Evolutionary conservation across 1,284 basidiomycete genomes (phyloP).

Genomic region (Sporisorium graminicola): DNA sequence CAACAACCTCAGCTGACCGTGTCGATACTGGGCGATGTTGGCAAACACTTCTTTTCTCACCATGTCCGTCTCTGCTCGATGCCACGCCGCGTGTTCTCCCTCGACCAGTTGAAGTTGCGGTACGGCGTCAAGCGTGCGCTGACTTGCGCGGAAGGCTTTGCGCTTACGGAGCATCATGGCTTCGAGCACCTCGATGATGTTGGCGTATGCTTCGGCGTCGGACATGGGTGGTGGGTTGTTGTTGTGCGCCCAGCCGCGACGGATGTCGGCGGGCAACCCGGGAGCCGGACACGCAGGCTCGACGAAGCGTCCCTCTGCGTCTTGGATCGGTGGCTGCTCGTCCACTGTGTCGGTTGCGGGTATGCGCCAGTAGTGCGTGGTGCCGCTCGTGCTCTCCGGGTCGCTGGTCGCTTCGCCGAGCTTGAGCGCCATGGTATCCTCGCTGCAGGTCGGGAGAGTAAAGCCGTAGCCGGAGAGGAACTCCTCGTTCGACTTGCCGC

Average conservation of each 20-base stretch:
- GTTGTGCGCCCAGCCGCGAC: background rate
- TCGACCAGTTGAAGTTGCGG: background rate
- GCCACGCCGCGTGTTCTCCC: background rate
- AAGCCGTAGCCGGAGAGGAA: conserved; percentile 63
- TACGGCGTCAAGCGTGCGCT: conserved; percentile 9
- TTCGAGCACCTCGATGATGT: conserved; percentile 36
- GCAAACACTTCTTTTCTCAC: conserved; percentile 7
- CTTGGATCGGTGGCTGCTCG: background rate
- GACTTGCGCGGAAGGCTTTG: conserved; percentile 30
- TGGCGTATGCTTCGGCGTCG: background rate
- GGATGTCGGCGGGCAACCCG: background rate
- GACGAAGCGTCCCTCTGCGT: background rate
- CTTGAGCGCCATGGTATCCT: conserved; percentile 58
- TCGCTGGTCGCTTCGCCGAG: conserved; percentile 1
- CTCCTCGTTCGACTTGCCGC: conserved; percentile 67
- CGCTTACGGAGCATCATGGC: conserved; percentile 33
- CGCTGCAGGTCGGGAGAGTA: conserved; percentile 30
- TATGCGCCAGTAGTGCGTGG: conserved; percentile 35
- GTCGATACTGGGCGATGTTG: conserved; percentile 34
- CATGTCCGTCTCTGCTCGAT: background rate
- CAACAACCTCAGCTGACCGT: conserved; percentile 34
- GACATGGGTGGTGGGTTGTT: background rate
- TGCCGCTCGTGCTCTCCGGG: background rate
- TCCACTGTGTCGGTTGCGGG: background rate
- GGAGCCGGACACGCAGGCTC: background rate